phyloP scores from a whole-genome alignment of 805 yeast genomes.

The Monosporozyma servazzii region DNA sequence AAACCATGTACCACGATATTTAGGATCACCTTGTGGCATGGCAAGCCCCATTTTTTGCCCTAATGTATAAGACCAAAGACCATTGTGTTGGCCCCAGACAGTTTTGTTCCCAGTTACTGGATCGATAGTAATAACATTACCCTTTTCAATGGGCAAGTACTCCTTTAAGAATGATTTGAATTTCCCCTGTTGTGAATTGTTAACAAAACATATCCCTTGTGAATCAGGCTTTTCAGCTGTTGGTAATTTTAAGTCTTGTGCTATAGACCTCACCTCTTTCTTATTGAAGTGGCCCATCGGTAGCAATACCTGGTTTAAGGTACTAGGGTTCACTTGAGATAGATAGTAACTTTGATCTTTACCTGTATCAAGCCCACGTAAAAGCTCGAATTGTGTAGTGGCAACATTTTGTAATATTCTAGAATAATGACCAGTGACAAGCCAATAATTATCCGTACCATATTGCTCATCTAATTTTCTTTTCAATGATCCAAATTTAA shows the following conservation, averaged over 20 bases:
- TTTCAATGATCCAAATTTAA: slow-evolving; percentile 77
- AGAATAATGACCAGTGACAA: slow-evolving; percentile 84
- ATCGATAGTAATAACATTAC: slow-evolving; percentile 52
- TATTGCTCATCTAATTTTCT: slow-evolving; percentile 40
- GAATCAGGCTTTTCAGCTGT: slow-evolving; percentile 84
- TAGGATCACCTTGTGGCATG: slow-evolving; percentile 84
- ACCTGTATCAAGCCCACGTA: slow-evolving; percentile 45
- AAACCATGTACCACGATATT: slow-evolving; percentile 74
- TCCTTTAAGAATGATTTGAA: slow-evolving; percentile 68
- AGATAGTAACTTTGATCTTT: slow-evolving; percentile 93
- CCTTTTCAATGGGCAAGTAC: slow-evolving; percentile 64
- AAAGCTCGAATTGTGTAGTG: slow-evolving; percentile 35
- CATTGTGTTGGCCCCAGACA: slow-evolving; percentile 74
- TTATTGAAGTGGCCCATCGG: slow-evolving; percentile 78
- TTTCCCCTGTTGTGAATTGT: slow-evolving; percentile 46
- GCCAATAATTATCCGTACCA: slow-evolving; percentile 52
- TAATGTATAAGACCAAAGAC: slow-evolving; percentile 90
- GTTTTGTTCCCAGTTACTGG: slow-evolving; percentile 47
- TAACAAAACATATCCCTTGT: slow-evolving; percentile 89
- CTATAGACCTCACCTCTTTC: slow-evolving; percentile 63
- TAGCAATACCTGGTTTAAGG: slow-evolving; percentile 46
- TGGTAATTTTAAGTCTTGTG: slow-evolving; percentile 42
- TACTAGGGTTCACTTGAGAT: slow-evolving; percentile 48
- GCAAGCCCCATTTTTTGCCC: slow-evolving; percentile 70
- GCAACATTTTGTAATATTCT: slow-evolving; percentile 33